Percentiles rank a stretch among this genome's conserved stretches.
These are phyloP conservation scores for Blastocystis sp. DNA, from an alignment of 352 stramenopile genomes.

Conservation along the genomic window DNA sequence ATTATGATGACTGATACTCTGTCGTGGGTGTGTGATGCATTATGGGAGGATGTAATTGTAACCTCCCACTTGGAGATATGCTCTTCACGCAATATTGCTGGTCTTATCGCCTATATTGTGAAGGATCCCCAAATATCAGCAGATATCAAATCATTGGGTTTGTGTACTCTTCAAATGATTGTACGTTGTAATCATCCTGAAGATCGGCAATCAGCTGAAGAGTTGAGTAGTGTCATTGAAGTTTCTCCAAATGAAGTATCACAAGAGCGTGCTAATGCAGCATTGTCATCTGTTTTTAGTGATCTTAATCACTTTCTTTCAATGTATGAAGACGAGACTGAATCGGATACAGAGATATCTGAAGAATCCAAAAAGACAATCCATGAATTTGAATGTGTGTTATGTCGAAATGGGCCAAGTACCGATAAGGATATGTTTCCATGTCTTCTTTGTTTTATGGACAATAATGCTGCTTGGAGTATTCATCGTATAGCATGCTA, in stretches of 20 bases:
- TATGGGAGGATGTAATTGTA: not conserved
- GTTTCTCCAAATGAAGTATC: not conserved
- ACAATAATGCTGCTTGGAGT: not conserved
- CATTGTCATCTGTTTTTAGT: not conserved
- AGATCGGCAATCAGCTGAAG: not conserved
- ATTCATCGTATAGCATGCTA: not conserved
- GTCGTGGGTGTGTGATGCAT: not conserved
- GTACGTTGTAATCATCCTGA: not conserved
- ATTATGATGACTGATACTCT: not conserved
- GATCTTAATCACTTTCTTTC: not conserved
- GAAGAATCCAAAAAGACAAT: not conserved
- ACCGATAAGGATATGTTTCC: constrained; percentile 19
- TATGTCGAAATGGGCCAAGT: not conserved
- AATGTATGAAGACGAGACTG: constrained; percentile 5
- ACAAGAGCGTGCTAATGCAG: not conserved
- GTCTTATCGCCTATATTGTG: not conserved
- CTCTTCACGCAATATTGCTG: not conserved
- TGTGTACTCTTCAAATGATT: not conserved
- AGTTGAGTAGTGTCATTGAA: not conserved
- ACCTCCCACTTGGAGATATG: not conserved
- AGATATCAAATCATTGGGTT: not conserved
- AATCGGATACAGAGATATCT: not conserved
- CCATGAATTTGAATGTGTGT: not conserved
- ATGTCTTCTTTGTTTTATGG: not conserved
- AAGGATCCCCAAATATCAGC: not conserved